Evolutionary conservation across 2,329 filamentous ascomycete species (phyloP), one percentile per base, ranked within the genome.

Genomic region (Aspergillus ibericus): DNA sequence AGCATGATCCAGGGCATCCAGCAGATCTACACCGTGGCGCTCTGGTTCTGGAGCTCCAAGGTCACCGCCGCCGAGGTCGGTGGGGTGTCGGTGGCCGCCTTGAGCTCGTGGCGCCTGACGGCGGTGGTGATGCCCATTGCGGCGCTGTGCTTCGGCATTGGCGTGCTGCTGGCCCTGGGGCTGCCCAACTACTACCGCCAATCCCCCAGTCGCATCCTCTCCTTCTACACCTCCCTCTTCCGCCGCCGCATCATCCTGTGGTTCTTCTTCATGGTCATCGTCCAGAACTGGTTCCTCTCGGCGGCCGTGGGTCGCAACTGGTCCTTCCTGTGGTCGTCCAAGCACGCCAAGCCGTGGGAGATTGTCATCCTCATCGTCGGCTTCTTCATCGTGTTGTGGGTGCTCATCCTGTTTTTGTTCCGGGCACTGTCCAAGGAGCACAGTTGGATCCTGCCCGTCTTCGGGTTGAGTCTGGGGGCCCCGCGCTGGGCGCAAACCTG

Each of bases 41-140:
- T 89, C 12, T 89, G 85, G 85, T 87, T 83, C 69, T 88, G 86
- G 86, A 86, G 86, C 25, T 80, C 80, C 9, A 77, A 80, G 58
- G 75, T 86, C 49, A 80, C 81, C 8, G 29, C 51, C 9, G 51
- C 38, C 51, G 51, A 53, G 38, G 51, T 53, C 1, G 51, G 22
- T 2, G 51, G 51, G 13, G 38, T 53, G 8, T 44, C 51, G 4
- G 27, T 36, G 10, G 35, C 38, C 6, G 36, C 51, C 9, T 12
- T 53, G 22, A 53, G 13, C 25, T 20, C 25, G 22, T 53, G 51
- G 51, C 25, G 51, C 5, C 51, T 53, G n/a, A 53, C 51, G 5
- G 51, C 51, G 7, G 51, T 53, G 9, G 51, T 53, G 51, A 53
- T 53, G 51, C 51, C 51, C 25, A 42, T 53, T 5, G 51, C 51